Conservation (phyloP, 2,329 filamentous ascomycete genomes). For the Cytospora piceicola region DNA sequence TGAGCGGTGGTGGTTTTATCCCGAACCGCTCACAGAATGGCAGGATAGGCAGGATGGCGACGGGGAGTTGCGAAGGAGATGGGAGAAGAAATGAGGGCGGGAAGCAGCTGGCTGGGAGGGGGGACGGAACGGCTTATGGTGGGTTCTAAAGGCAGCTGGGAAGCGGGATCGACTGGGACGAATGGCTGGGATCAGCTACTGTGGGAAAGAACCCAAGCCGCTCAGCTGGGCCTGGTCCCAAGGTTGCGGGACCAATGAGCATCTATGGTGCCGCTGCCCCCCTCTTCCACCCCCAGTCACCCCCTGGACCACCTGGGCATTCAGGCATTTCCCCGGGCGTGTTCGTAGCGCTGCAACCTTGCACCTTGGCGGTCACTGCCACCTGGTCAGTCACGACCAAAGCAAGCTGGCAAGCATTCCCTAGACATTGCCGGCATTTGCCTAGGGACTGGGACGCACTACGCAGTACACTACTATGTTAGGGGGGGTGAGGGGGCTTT, state of each 20-base stretch:
- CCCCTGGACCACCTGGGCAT: neutral
- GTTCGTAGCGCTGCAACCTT: conserved; percentile 13
- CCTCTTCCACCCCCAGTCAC: too few species aligned
- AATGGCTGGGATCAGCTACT: conserved; percentile 21
- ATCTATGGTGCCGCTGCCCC: neutral
- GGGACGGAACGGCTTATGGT: conserved; percentile 15
- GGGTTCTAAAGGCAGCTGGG: conserved; percentile 17
- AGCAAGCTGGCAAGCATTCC: neutral
- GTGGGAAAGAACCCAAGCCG: neutral
- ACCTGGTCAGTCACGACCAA: neutral
- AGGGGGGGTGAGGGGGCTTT: too few species aligned
- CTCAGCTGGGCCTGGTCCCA: conserved; percentile 26
- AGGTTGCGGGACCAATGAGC: conserved; percentile 23
- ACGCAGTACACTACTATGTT: too few species aligned
- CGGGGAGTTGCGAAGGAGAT: conserved; percentile 3
- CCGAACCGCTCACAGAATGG: neutral
- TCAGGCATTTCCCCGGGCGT: neutral
- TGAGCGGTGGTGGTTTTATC: neutral
- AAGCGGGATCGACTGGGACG: conserved; percentile 8
- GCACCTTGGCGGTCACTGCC: neutral
- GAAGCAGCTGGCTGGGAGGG: conserved; percentile 12
- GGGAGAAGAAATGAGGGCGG: conserved; percentile 2
- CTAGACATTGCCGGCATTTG: neutral
- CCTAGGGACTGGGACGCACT: neutral
- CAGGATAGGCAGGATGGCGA: neutral